Evolutionary conservation across 2,329 filamentous ascomycete species (phyloP), one percentile per base, ranked within the genome.

Genomic region (Trichoderma atroviride): DNA sequence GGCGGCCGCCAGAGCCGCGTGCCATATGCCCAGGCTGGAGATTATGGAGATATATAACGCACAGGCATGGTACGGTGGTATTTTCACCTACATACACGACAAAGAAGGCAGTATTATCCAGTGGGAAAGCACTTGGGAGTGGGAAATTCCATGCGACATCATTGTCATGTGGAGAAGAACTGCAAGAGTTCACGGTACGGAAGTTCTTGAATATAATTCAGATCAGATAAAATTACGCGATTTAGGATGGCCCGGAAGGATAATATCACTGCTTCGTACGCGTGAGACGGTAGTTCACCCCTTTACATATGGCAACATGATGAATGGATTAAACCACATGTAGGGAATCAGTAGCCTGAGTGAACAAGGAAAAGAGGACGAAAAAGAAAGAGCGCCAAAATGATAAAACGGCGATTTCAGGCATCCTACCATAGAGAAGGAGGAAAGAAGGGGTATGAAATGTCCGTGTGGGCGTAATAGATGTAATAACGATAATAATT

Each of bases 271-370:
- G 13, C 62, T 65, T 33, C 35, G 27, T 7, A 65, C 62, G 33
- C 53, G 53, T 6, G 37, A 1, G 35, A 33, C 52, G 2, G 52
- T 47, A 4, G 35, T 65, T 1, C 62, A 65, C 47, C 52, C 62
- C 6, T 22, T 65, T 5, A 65, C 62, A 19, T 57, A 65, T 14
- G 35, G 24, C 19, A 65, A 65, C 24, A 65, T 57, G 62, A 57
- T 65, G 52, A 24, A 57, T 57, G 62, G 62, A 1, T 13, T 4
- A 6, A 65, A 57, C 24, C 16, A 11, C 13, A 33, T 43, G 52
- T 56, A 56, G 9, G 37, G 37, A 2, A 3, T 10, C 10, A 10
- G 10, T 3, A 13, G 11, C 33, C 2, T 35, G 33, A 13, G 33
- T 3, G 4, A 4, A 10, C 2, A 9, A 33, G 9, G 31, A 35